phyloP scores from a whole-genome alignment of 1,284 basidiomycete genomes.

The Pseudozyma tsukubaensis region DNA sequence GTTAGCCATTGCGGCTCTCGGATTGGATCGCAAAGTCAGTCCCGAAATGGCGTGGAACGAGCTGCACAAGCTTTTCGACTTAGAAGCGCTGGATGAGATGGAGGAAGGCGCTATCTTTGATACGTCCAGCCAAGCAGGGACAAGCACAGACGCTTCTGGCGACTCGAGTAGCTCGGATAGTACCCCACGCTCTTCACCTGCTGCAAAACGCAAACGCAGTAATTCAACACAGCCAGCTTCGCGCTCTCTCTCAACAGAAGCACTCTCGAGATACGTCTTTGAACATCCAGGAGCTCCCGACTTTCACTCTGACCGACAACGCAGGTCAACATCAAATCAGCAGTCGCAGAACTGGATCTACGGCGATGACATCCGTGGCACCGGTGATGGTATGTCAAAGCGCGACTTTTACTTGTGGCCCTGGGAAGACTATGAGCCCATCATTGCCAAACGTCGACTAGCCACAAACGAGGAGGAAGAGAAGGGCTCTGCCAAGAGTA shows the following conservation, averaged over 20 bases:
- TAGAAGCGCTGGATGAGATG: conserved; percentile 59
- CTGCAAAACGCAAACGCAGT: conserved; percentile 20
- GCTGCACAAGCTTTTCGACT: conserved; percentile 53
- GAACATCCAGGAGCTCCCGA: conserved; percentile 48
- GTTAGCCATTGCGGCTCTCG: conserved; percentile 43
- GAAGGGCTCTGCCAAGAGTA: neutral
- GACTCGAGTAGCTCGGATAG: conserved; percentile 34
- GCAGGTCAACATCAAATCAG: conserved; percentile 19
- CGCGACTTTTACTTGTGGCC: conserved; percentile 52
- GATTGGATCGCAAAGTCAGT: conserved; percentile 28
- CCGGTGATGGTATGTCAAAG: conserved; percentile 45
- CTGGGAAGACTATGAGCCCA: conserved; percentile 44
- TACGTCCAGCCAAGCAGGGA: conserved; percentile 40
- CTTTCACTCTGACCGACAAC: conserved; percentile 23
- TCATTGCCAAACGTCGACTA: conserved; percentile 41
- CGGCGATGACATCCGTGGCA: conserved; percentile 37
- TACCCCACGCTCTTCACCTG: conserved; percentile 15
- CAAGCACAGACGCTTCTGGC: conserved; percentile 22
- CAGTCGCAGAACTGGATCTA: conserved; percentile 44
- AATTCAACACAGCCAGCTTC: neutral
- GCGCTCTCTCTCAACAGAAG: conserved; percentile 11
- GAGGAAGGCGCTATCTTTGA: conserved; percentile 51
- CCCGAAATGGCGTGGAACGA: conserved; percentile 48
- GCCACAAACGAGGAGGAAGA: conserved; percentile 30
- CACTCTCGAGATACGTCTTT: conserved; percentile 31